Base-by-base conservation (phyloP, 441 rosid genomes). In the Populus hybrid region DNA sequence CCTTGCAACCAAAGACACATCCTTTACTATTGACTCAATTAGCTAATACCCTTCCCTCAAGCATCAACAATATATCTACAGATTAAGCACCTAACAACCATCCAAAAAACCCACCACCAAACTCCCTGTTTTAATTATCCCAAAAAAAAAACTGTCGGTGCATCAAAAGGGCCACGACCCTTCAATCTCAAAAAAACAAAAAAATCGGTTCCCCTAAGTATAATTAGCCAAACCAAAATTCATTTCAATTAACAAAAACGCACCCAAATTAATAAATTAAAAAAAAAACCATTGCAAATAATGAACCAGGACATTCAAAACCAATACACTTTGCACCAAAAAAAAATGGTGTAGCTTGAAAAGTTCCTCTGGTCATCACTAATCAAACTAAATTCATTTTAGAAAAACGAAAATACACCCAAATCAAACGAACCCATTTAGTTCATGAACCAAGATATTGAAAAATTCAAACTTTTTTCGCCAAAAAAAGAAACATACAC, bases 61-160 rank as follows among this genome's bases (percentile, higher is more conserved):
- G 36, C 12, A 74, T 50, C 53, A 36, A 79, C 70, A 57, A 57
- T 57, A 57, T 20, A 68, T 68, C 40, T 36, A 57, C 10, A 57
- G 50, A 73, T 61, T 46, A 61, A 23, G 38, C 61, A 64, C 64
- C 76, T 28, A 75, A 46, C 61, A 34, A 40, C 20, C 69, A 28
- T 5, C 63, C 36, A 67, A 78, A 66, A 28, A 46, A 68, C 59
- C 32, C 21, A 16, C 28, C 40, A 18, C 72, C 78, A 28, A 63
- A n/a, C 65, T 83, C 57, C 73, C 71, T 26, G 26, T 36, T 32
- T 38, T 69, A 77, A 23, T 18, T 35, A 28, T n/a, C 63, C 71
- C 24, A 59, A 9, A 21, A 53, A 28, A 65, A 64, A 70, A 73
- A 66, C 34, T 76, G 81, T 76, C 81, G 75, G 80, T 84, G 77